Evolutionary conservation across 2,329 filamentous ascomycete genomes (phyloP).

Genomic region (Arthrobotrys pseudoclavata): DNA sequence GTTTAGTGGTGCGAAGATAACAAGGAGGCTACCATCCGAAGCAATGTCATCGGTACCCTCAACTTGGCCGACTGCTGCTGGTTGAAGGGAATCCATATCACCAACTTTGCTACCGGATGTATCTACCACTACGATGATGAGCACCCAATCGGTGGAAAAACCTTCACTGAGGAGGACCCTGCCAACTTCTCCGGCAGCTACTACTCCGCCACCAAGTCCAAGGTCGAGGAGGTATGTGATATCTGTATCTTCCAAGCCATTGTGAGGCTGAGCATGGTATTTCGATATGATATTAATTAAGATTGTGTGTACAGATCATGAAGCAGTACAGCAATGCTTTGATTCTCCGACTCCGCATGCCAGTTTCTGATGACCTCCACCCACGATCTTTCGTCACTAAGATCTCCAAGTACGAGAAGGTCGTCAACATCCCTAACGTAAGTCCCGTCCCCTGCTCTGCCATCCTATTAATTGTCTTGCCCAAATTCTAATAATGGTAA

Average conservation of each 20-base stretch:
- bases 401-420: constrained; percentile 75
- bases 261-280: neutral
- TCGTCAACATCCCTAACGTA: constrained; percentile 77
- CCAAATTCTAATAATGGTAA: neutral
- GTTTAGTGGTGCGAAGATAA: constrained; percentile 76
- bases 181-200: constrained; percentile 78
- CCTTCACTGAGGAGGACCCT: constrained; percentile 74
- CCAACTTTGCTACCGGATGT: constrained; percentile 77
- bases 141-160: constrained; percentile 74
- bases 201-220: constrained; percentile 77
- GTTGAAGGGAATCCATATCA: constrained; percentile 73
- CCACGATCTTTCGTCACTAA: constrained; percentile 78
- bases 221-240: constrained; percentile 74
- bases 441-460: constrained; percentile 4
- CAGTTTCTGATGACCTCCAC: constrained; percentile 77
- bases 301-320: constrained; percentile 69
- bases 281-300: neutral
- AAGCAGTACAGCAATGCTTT: constrained; percentile 74
- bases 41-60: constrained; percentile 76
- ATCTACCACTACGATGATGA: constrained; percentile 76
- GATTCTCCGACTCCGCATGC: constrained; percentile 77
- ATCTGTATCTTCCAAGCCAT: neutral
- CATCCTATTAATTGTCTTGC: neutral
- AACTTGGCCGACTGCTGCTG: constrained; percentile 76
- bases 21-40: constrained; percentile 76